Conservation (phyloP, 352 stramenopile genomes). For the Lagenidium giganteum region DNA sequence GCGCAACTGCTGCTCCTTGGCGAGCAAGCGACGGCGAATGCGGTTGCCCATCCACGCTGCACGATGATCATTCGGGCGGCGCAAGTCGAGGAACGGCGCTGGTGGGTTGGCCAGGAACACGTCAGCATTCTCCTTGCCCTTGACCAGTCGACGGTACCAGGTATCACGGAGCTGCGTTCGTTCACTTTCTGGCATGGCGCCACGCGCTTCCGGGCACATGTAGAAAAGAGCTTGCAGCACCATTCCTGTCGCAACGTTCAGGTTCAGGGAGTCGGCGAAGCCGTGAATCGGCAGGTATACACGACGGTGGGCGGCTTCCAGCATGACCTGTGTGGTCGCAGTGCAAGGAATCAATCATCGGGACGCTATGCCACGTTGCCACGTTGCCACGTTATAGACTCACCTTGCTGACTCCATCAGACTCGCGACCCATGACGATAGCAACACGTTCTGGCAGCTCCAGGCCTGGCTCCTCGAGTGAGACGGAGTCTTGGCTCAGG, state of each 20-base stretch:
- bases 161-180: slow-evolving; percentile 19
- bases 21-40: slow-evolving; percentile 15
- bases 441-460: slow-evolving; percentile 72
- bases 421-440: slow-evolving; percentile 87
- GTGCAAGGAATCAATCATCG: neutral
- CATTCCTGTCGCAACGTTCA: slow-evolving; percentile 82
- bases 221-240: slow-evolving; percentile 63
- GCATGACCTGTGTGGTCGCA: slow-evolving; percentile 42
- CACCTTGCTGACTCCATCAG: slow-evolving; percentile 68
- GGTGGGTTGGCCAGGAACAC: slow-evolving; percentile 15
- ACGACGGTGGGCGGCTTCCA: slow-evolving; percentile 54
- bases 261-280: slow-evolving; percentile 85
- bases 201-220: slow-evolving; percentile 24
- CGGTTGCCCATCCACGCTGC: slow-evolving; percentile 30
- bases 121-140: slow-evolving; percentile 15
- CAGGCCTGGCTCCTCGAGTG: slow-evolving; percentile 15
- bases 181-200: slow-evolving; percentile 20
- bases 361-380: neutral
- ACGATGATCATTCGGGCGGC: slow-evolving; percentile 26
- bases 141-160: slow-evolving; percentile 30
- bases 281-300: slow-evolving; percentile 84
- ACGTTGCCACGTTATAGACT: neutral
- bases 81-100: slow-evolving; percentile 19
- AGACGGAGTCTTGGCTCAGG: slow-evolving; percentile 49
- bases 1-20: slow-evolving; percentile 17